Percentiles rank a stretch among this genome's conserved stretches.
Conservation (phyloP, 352 stramenopile genomes). For the Thraustotheca clavata region DNA sequence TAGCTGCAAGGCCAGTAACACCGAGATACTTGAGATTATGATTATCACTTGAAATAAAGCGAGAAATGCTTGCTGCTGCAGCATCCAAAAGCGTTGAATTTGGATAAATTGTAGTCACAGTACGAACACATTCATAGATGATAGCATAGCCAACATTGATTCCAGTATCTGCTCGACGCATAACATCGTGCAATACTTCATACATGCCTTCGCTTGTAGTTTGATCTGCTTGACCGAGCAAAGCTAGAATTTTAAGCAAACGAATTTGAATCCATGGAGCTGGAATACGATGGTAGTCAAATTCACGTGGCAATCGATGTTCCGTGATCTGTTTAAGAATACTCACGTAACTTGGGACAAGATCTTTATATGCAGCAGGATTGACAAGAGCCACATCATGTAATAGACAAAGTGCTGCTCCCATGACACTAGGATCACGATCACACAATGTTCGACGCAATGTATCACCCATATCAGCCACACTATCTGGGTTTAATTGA, state of each 20-base stretch:
- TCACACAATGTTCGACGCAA: conserved; percentile 96
- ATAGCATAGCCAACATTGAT: conserved; percentile 99
- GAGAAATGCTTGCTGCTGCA: conserved; percentile 85
- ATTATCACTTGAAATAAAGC: conserved; percentile 93
- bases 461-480: conserved; percentile 85
- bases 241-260: conserved; percentile 93
- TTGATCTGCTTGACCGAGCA: conserved; percentile 93
- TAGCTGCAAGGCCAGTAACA: conserved; percentile 97
- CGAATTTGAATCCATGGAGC: conserved; percentile 99
- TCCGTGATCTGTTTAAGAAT: conserved; percentile 99
- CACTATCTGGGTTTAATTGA: conserved; percentile 94
- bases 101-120: conserved; percentile 99
- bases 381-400: conserved; percentile 89
- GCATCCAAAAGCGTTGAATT: conserved; percentile 96
- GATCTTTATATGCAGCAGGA: conserved; percentile 95
- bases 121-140: conserved; percentile 99
- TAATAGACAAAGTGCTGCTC: conserved; percentile 88
- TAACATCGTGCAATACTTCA: conserved; percentile 97
- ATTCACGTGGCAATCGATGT: conserved; percentile 96
- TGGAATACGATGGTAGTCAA: conserved; percentile 99
- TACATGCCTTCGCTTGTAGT: conserved; percentile 98
- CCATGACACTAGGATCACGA: conserved; percentile 98
- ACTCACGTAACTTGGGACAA: conserved; percentile 97
- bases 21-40: conserved; percentile 99
- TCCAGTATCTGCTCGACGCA: conserved; percentile 97